A percentile compares a stretch with the other conserved stretches of the same genome.
These are phyloP conservation scores for Endothia cerciana DNA, from an alignment of 2,329 filamentous ascomycete genomes.

Conservation along the genomic window DNA sequence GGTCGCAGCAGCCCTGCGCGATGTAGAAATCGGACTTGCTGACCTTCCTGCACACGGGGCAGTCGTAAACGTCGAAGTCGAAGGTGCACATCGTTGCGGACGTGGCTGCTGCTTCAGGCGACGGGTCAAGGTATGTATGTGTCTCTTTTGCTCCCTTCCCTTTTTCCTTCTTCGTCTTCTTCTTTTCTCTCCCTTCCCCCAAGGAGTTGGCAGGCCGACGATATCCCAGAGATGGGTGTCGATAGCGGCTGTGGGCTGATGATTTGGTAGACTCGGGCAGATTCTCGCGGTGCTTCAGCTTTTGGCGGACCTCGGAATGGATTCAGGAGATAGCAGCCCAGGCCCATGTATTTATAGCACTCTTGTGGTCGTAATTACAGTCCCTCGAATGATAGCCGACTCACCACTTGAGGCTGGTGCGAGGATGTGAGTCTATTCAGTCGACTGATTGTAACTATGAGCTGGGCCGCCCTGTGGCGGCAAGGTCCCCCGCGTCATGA, in stretches of 20 bases:
- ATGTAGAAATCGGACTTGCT: not conserved
- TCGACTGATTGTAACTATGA: not conserved
- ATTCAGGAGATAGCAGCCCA: no score
- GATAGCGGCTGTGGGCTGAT: no score
- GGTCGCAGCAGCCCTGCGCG: not conserved
- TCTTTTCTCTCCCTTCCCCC: no score
- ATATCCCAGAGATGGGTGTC: no score
- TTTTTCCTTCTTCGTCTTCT: no score
- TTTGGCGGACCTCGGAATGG: no score
- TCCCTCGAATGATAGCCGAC: not conserved
- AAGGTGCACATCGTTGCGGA: not conserved
- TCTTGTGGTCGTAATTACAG: not conserved
- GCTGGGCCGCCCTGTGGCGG: not conserved
- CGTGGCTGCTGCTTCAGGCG: no score
- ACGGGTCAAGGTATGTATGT: not conserved
- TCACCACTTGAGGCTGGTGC: not conserved
- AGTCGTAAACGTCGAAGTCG: constrained; percentile 3
- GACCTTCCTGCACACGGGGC: not conserved
- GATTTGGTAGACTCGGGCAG: not conserved
- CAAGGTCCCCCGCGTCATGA: not conserved
- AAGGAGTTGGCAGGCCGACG: not conserved
- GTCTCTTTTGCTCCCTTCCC: not conserved
- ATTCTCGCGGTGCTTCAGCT: no score
- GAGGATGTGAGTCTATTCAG: not conserved
- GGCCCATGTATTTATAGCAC: not conserved